Base-by-base conservation (phyloP, 176 grass and related monocot species). In the Panicum miliaceum region DNA sequence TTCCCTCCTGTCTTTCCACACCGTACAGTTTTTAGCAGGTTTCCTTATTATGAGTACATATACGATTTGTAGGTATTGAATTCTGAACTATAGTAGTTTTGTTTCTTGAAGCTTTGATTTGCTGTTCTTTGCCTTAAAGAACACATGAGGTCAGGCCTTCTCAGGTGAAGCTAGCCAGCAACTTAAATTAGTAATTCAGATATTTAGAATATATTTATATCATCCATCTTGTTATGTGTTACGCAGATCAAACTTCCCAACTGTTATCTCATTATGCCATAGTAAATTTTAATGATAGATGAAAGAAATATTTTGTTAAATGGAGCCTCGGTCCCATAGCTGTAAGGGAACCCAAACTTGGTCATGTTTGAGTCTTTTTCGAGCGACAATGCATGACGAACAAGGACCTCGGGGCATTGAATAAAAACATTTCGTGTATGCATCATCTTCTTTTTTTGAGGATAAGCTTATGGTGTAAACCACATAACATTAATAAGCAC, bases 51-150 rank as follows among this genome's bases (percentile, higher is more conserved):
- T 64, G 22, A 32, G 15, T 78, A 10, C 8, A 18, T 48, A 40
- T 62, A 15, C 38, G 9, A 1, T 16, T 45, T 11, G 12, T 52
- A 22, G 25, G 57, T 34, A 48, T 36, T 57, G 57, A 54, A 36
- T 7, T 15, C 14, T 68, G 12, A 81, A 68, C 22, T 68, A 23
- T 18, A 7, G 6, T 52, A 53, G 7, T 68, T 34, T 43, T 35
- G 7, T 68, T 34, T 43, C 47, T 58, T 58, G 59, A 76, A 58
- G 14, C 12, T 67, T 68, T 36, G 27, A 65, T 87, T 18, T 66
- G 35, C 6, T 68, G 25, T 35, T 36, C 53, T 29, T 57, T 81
- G 38, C 19, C 58, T 75, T 0, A 66, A 54, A 54, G 35, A 51
- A 38, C 32, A 53, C 43, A 65, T 34, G 43, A 63, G 12, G 4